phyloP scores from a whole-genome alignment of 306 rosid species.

The Trichosanthes cucumerina region DNA sequence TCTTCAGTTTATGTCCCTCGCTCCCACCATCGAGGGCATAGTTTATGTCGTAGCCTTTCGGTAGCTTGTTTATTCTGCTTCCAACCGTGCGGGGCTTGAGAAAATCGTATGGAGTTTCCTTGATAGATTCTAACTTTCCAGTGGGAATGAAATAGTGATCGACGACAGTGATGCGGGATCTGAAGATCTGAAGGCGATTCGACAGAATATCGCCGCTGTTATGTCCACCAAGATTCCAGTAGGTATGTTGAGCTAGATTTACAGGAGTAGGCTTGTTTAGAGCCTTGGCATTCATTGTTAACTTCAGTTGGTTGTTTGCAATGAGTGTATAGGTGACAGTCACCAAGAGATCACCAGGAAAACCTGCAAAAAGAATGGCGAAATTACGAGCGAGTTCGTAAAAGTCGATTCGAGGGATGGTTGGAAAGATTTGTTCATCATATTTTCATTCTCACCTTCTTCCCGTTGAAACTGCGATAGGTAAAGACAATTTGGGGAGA shows the following conservation, averaged over 20 bases:
- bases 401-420: neutral
- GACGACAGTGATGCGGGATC: conserved; percentile 48
- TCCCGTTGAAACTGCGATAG: conserved; percentile 74
- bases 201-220: conserved; percentile 60
- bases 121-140: conserved; percentile 39
- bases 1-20: conserved; percentile 16
- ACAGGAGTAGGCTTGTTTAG: conserved; percentile 82
- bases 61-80: conserved; percentile 43
- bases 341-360: conserved; percentile 68
- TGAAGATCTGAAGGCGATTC: conserved; percentile 47
- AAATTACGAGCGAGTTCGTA: neutral
- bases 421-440: neutral
- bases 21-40: conserved; percentile 45
- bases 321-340: conserved; percentile 45
- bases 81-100: conserved; percentile 46
- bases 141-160: conserved; percentile 69
- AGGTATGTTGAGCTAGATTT: conserved; percentile 64
- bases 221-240: conserved; percentile 82
- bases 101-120: conserved; percentile 77
- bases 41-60: conserved; percentile 65
- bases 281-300: conserved; percentile 58
- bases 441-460: conserved; percentile 34
- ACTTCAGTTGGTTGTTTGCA: conserved; percentile 28
- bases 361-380: conserved; percentile 35
- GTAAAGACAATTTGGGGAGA: conserved; percentile 50